Evolutionary conservation across 2,329 filamentous ascomycete species (phyloP), one percentile per base, ranked within the genome.

Genomic region (Penicillium thymicola): DNA sequence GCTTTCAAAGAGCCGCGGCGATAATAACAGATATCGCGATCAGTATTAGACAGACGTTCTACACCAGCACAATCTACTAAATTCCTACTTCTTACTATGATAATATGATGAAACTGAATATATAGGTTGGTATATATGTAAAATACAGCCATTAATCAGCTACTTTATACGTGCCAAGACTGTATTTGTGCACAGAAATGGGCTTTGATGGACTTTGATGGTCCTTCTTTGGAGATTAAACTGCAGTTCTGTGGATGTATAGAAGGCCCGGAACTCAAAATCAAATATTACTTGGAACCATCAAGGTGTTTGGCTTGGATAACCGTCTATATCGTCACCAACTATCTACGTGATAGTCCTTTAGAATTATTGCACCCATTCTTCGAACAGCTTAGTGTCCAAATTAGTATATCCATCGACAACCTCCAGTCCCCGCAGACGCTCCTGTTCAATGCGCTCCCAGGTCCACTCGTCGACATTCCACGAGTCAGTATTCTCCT

Each of bases 371-470:
- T 56, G 55, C 45, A 54, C 61, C 71, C 71, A 82, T 61, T 82
- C 80, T 13, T 78, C 78, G 65, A 82, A 76, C 60, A 85, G 68
- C 52, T 58, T 70, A 28, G 71, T 75, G 65, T 86, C 83, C 63
- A 87, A 65, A 13, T 70, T 75, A 27, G 79, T 76, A 68, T 84
- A 86, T 40, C 81, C 78, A 63, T 79, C 75, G 5, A 85, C 82
- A 30, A 85, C 72, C 56, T 76, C 72, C 65, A 87, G 60, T 0
- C 85, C 85, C 41, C 81, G 74, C 48, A 79, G 56, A 34, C 85
- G 75, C 69, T 86, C 82, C 56, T 76, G 72, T 63, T 88, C 84
- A 57, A 87, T 82, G 21, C 77, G 74, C 53, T 85, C 79, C 84
- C 84, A 87, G 3, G 78, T 80, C 84, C 84, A 86, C 30, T 78